Percentiles rank a stretch among this genome's conserved stretches.
phyloP scores from a whole-genome alignment of 768 basidiomycete species.

The Leccinellum albellum region DNA sequence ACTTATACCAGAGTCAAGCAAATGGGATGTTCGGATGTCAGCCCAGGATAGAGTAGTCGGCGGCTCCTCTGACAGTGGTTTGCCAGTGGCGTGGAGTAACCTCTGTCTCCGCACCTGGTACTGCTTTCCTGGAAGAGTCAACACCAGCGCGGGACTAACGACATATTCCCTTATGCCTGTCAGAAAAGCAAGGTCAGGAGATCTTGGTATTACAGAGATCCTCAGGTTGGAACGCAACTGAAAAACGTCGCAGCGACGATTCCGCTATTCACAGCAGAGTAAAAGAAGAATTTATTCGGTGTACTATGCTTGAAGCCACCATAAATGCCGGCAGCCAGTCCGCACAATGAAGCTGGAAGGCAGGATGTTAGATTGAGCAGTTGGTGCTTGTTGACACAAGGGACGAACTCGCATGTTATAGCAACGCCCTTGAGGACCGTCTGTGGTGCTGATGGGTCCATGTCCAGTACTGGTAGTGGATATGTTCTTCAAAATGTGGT shows the following conservation, averaged over 20 bases:
- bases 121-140: slow-evolving; percentile 42
- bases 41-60: slow-evolving; percentile 36
- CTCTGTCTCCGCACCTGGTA: slow-evolving; percentile 41
- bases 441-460: slow-evolving; percentile 32
- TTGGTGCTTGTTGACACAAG: slow-evolving; percentile 8
- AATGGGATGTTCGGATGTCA: slow-evolving; percentile 53
- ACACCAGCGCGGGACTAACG: slow-evolving; percentile 59
- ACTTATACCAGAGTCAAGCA: slow-evolving; percentile 71
- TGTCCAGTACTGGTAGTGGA: slow-evolving; percentile 2
- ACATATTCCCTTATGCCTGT: slow-evolving; percentile 73
- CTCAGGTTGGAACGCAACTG: slow-evolving; percentile 42
- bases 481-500: background rate
- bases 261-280: slow-evolving; percentile 69
- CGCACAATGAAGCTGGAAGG: slow-evolving; percentile 54
- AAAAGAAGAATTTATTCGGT: slow-evolving; percentile 46
- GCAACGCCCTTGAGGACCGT: slow-evolving; percentile 57
- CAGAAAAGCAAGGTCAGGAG: background rate
- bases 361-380: slow-evolving; percentile 27
- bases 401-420: slow-evolving; percentile 79
- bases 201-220: background rate
- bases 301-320: slow-evolving; percentile 47
- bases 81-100: slow-evolving; percentile 21
- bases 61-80: slow-evolving; percentile 12
- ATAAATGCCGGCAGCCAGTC: slow-evolving; percentile 40
- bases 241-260: slow-evolving; percentile 76